phyloP scores from a whole-genome alignment of 768 basidiomycete genomes.

The Boletus sensibilis region DNA sequence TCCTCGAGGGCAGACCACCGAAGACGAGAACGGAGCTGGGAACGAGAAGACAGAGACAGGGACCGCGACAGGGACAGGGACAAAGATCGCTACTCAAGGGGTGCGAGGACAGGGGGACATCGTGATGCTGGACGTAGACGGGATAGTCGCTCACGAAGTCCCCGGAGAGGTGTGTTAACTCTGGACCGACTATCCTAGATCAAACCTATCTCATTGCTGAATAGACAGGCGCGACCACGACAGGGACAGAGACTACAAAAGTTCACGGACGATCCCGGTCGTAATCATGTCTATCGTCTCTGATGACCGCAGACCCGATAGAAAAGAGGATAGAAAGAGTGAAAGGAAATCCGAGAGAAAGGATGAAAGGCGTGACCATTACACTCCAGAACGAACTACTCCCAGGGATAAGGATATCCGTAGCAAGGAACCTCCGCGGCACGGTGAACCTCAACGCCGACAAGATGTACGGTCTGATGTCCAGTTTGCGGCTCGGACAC shows the following conservation, averaged over 20 bases:
- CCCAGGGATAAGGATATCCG: slow-evolving; percentile 28
- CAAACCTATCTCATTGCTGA: neutral
- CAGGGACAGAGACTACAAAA: slow-evolving; percentile 40
- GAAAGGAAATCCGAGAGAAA: slow-evolving; percentile 33
- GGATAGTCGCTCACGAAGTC: slow-evolving; percentile 41
- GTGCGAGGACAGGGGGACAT: slow-evolving; percentile 33
- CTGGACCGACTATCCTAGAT: neutral
- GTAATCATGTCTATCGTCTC: no score
- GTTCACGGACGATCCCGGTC: no score
- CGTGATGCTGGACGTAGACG: slow-evolving; percentile 36
- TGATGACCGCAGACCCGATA: slow-evolving; percentile 31
- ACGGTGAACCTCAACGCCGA: slow-evolving; percentile 23
- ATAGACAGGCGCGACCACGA: slow-evolving; percentile 37
- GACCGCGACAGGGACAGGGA: slow-evolving; percentile 35
- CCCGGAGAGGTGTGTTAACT: slow-evolving; percentile 31
- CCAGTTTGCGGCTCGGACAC: slow-evolving; percentile 8
- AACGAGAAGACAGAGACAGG: slow-evolving; percentile 39
- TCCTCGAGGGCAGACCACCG: slow-evolving; percentile 56
- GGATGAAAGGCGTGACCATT: slow-evolving; percentile 43
- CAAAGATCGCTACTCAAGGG: slow-evolving; percentile 44
- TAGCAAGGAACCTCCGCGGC: slow-evolving; percentile 22
- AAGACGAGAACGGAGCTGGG: slow-evolving; percentile 65
- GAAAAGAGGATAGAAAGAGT: slow-evolving; percentile 31
- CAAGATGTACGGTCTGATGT: slow-evolving; percentile 20
- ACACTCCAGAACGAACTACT: slow-evolving; percentile 38